These are phyloP conservation scores for Teratosphaeria epicoccoides DNA, from an alignment of 2,329 filamentous ascomycete species.

Conservation along the genomic window DNA sequence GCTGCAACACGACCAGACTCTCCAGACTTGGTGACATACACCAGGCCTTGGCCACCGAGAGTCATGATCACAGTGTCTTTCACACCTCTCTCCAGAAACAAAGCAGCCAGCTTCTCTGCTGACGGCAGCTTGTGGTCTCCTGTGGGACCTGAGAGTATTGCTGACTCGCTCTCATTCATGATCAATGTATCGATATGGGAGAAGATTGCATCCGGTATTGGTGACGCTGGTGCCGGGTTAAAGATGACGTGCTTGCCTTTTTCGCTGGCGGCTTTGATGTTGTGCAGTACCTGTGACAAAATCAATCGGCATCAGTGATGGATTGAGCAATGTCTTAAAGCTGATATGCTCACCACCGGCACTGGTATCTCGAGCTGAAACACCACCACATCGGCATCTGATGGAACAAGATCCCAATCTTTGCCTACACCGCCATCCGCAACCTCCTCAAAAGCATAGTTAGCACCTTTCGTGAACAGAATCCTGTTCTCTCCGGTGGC, in stretches of 20 bases:
- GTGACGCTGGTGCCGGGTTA: constrained; percentile 67
- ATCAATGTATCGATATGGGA: constrained; percentile 63
- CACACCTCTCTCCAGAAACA: constrained; percentile 61
- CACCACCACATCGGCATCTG: constrained; percentile 32
- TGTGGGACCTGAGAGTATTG: constrained; percentile 50
- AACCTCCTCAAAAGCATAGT: constrained; percentile 27
- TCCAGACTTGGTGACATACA: constrained; percentile 19
- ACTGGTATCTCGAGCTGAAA: constrained; percentile 40
- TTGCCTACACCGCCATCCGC: neutral
- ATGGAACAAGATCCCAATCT: constrained; percentile 27
- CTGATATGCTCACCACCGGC: constrained; percentile 23
- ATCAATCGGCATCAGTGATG: neutral
- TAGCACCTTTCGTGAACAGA: constrained; percentile 39
- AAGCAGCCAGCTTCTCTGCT: constrained; percentile 20
- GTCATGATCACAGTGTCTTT: constrained; percentile 73
- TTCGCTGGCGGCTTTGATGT: constrained; percentile 19
- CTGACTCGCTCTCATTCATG: constrained; percentile 83
- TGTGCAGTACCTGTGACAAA: constrained; percentile 22
- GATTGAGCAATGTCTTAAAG: neutral
- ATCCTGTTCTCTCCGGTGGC: constrained; percentile 39
- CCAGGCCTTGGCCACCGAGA: constrained; percentile 48
- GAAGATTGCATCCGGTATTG: constrained; percentile 57
- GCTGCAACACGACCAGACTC: constrained; percentile 33
- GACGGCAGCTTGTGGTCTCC: constrained; percentile 15
- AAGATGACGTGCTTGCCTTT: constrained; percentile 50